These are phyloP conservation scores for Harrya chromipes DNA, from an alignment of 768 basidiomycete species.

Conservation along the genomic window DNA sequence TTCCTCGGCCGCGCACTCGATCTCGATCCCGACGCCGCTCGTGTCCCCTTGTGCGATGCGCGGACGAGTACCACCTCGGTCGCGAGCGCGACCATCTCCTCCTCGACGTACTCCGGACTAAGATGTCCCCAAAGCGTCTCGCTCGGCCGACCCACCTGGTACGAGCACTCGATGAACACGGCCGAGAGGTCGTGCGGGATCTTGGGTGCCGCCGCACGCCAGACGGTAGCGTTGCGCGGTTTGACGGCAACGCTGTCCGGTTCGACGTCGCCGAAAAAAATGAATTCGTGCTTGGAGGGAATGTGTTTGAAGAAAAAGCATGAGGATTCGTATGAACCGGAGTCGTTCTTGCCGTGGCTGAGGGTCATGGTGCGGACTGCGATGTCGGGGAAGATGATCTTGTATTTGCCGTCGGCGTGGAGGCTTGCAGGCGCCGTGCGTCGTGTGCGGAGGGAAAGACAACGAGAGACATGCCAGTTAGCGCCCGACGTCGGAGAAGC, in stretches of 20 bases:
- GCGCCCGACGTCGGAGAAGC: too few relatives aligned
- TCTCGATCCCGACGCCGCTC: not conserved
- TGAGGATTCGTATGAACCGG: slow-evolving; percentile 64
- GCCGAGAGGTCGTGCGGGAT: slow-evolving; percentile 64
- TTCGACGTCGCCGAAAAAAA: slow-evolving; percentile 96
- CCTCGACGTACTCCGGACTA: slow-evolving; percentile 71
- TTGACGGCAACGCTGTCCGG: slow-evolving; percentile 68
- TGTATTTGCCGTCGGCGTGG: slow-evolving; percentile 50
- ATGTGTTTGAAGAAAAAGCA: slow-evolving; percentile 85
- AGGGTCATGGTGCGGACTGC: slow-evolving; percentile 67
- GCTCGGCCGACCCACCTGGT: slow-evolving; percentile 66
- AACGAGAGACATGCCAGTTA: too few relatives aligned
- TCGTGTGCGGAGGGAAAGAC: too few relatives aligned
- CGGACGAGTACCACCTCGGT: slow-evolving; percentile 56
- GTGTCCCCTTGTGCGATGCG: not conserved
- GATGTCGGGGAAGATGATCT: slow-evolving; percentile 48
- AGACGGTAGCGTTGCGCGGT: slow-evolving; percentile 67
- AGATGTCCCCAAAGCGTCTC: slow-evolving; percentile 82
- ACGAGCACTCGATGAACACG: slow-evolving; percentile 97
- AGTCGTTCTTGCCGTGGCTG: slow-evolving; percentile 62
- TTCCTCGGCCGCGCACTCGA: slow-evolving; percentile 26
- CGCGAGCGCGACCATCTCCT: slow-evolving; percentile 72
- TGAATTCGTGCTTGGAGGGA: slow-evolving; percentile 59
- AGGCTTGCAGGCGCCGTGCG: slow-evolving; percentile 32
- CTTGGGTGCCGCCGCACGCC: slow-evolving; percentile 77